Evolutionary conservation across 306 rosid genomes (phyloP).

Genomic region (Pueraria montana): DNA sequence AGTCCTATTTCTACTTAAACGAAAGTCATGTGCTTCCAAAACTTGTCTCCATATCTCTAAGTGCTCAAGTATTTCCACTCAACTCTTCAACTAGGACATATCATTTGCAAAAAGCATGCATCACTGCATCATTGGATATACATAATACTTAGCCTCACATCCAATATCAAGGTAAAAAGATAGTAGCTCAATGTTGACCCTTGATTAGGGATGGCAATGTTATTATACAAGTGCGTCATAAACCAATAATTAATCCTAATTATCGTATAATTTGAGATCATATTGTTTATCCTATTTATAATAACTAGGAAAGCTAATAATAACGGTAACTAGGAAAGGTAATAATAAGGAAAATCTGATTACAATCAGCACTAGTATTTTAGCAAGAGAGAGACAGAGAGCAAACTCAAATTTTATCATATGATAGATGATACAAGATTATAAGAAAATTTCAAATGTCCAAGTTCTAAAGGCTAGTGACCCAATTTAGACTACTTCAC

Average conservation of each 20-base stretch:
- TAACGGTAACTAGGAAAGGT: no score
- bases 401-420: neutral
- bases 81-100: neutral
- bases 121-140: neutral
- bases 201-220: neutral
- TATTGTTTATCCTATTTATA: no score
- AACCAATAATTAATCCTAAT: no score
- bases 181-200: neutral
- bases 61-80: neutral
- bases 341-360: no score
- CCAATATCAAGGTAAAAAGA: neutral
- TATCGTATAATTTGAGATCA: no score
- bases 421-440: neutral
- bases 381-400: neutral
- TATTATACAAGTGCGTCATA: no score
- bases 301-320: no score
- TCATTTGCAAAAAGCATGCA: neutral
- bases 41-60: neutral
- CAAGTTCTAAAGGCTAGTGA: neutral
- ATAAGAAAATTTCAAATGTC: neutral
- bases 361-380: neutral
- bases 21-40: neutral
- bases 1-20: neutral
- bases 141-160: neutral
- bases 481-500: neutral